A percentile compares a stretch with the other conserved stretches of the same genome.
Conservation (phyloP, 1,284 basidiomycete genomes). For the Sanghuangporus sanghuang region DNA sequence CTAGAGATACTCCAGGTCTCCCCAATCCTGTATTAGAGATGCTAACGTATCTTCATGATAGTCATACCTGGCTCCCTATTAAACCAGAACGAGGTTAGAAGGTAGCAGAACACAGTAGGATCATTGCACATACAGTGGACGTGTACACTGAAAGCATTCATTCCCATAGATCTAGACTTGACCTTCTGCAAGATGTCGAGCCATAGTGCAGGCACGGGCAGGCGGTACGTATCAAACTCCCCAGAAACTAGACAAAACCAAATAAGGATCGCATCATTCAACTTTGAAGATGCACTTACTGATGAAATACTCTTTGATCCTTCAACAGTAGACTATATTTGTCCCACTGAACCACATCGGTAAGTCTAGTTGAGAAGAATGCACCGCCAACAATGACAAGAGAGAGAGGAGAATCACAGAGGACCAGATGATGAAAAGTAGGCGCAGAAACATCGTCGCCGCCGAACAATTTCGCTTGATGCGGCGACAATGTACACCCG, state of each 20-base stretch:
- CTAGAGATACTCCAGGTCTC: conserved; percentile 57
- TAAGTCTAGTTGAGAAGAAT: background rate
- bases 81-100: conserved; percentile 5
- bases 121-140: conserved; percentile 38
- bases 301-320: conserved; percentile 15
- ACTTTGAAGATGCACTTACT: conserved; percentile 3
- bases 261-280: background rate
- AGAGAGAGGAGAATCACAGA: background rate
- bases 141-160: conserved; percentile 74
- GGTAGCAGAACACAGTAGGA: background rate
- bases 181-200: conserved; percentile 77
- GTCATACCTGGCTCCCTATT: conserved; percentile 39
- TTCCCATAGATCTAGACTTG: conserved; percentile 73
- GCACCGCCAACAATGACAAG: background rate
- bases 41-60: conserved; percentile 28
- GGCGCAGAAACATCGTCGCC: background rate
- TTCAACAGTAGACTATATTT: conserved; percentile 13
- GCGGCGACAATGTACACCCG: background rate
- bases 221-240: conserved; percentile 80
- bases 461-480: background rate
- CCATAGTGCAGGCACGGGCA: conserved; percentile 79
- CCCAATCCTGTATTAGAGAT: conserved; percentile 54
- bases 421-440: background rate
- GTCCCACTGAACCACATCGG: conserved; percentile 13
- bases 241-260: conserved; percentile 30